Evolutionary conservation across 1,284 basidiomycete species (phyloP), one percentile per base, ranked within the genome.

Genomic region (Cutaneotrichosporon curvatum): DNA sequence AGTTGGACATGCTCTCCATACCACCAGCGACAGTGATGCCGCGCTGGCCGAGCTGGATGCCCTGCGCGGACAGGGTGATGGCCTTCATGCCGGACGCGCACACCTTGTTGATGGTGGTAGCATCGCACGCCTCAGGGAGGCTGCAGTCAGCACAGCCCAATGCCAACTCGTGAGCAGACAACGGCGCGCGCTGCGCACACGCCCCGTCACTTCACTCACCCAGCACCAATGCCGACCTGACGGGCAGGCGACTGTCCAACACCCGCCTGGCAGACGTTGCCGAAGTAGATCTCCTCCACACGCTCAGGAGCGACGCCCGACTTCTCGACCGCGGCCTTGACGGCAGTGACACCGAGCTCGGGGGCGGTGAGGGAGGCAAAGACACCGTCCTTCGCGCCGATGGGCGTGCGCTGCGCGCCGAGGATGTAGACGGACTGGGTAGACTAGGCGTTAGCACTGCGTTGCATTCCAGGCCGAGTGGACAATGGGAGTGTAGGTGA

Each of bases 71-170:
- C 56, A 95, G 80, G 72, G 90, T 94, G 74, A 96, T 81, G 34
- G 89, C 78, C 75, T 98, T 96, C 78, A 98, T 78, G 46, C 94
- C 95, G 53, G 85, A 90, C 4, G 94, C 94, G 71, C 94, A 98
- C 64, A 98, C 88, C 73, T 97, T 95, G 81, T 99, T 99, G 76
- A 99, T 85, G 44, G 95, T 98, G 33, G 95, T 98, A 16, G 92
- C 92, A 75, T 99, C 95, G 31, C 91, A 91, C 51, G 79, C 78
- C 19, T 83, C 73, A 56, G 81, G 83, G 70, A 95, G 65, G 28
- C 70, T 67, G 41, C 16, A 25, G 44, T 51, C 56, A 57, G 63
- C 70, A 73, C 38, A 68, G 54, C 8, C 5, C 20, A 11, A 11
- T 20, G n/a, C n/a, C n/a, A n/a, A 14, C 33, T 8, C n/a, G n/a